Percentiles rank a stretch among this genome's conserved stretches.
Evolutionary conservation across 306 rosid genomes (phyloP).

Genomic region (Castanea crenata): DNA sequence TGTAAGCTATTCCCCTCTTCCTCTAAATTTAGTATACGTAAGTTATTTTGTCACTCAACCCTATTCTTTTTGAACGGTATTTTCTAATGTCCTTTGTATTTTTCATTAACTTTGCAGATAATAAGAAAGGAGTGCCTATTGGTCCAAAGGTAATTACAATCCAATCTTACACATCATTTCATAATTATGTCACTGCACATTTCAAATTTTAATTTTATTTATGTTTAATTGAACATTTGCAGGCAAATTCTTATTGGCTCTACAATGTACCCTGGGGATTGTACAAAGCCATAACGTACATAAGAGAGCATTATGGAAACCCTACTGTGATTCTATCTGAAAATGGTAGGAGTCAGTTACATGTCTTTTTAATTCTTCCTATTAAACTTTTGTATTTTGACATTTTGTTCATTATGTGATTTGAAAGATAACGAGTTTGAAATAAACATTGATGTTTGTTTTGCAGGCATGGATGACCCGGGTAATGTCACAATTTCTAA

Average conservation of each 20-base stretch:
- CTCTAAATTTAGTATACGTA: not conserved
- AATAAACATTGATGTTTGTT: not conserved
- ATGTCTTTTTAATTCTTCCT: not conserved
- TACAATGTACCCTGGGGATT: slow-evolving; percentile 96
- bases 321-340: slow-evolving; percentile 79
- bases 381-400: not conserved
- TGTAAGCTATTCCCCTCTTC: slow-evolving; percentile 50
- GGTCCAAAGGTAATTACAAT: slow-evolving; percentile 68
- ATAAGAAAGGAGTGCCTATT: slow-evolving; percentile 70
- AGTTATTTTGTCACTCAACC: not conserved
- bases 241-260: slow-evolving; percentile 88
- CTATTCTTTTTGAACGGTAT: not conserved
- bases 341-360: slow-evolving; percentile 48
- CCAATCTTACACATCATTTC: not conserved
- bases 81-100: not conserved
- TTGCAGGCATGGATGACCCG: slow-evolving; percentile 83
- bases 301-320: slow-evolving; percentile 75
- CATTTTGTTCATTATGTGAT: not conserved
- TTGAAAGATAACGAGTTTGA: not conserved
- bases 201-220: slow-evolving; percentile 3
- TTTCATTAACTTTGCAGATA: slow-evolving; percentile 42
- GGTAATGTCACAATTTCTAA: slow-evolving; percentile 55
- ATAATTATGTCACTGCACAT: not conserved
- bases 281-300: slow-evolving; percentile 73
- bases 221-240: slow-evolving; percentile 11